A percentile compares a stretch with the other conserved stretches of the same genome.
phyloP scores from a whole-genome alignment of 176 grass and related monocot species.

The Triticum timopheevii region DNA sequence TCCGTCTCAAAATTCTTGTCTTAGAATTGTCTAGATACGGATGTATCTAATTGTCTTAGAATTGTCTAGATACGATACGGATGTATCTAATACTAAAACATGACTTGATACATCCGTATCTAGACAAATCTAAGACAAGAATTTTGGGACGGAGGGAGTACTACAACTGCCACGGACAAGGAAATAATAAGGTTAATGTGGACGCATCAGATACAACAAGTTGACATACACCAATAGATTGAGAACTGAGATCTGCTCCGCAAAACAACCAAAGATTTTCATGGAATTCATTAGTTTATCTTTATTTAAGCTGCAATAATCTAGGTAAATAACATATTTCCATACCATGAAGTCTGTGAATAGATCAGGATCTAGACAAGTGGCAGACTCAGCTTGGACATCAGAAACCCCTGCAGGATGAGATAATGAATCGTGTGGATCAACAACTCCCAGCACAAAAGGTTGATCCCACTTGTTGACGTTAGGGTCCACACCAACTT shows the following conservation, averaged over 20 bases:
- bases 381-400: conserved; percentile 71
- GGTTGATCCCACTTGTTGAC: conserved; percentile 93
- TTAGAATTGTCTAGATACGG: too few relatives aligned
- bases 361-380: conserved; percentile 84
- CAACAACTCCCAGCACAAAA: conserved; percentile 88
- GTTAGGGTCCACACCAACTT: conserved; percentile 76
- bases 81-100: too few relatives aligned
- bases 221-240: not conserved
- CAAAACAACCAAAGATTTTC: not conserved
- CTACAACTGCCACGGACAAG: not conserved
- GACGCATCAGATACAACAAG: conserved; percentile 6
- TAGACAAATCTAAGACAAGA: too few relatives aligned
- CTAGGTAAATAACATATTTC: conserved; percentile 17
- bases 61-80: too few relatives aligned
- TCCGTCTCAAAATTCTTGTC: too few relatives aligned
- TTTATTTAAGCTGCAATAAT: not conserved
- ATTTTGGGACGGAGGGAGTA: too few relatives aligned
- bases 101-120: too few relatives aligned
- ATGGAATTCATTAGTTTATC: not conserved
- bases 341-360: conserved; percentile 96
- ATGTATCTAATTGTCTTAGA: too few relatives aligned
- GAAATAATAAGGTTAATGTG: not conserved
- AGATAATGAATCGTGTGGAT: conserved; percentile 92
- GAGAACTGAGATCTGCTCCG: not conserved
- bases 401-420: conserved; percentile 96